Evolutionary conservation across 2,329 filamentous ascomycete species (phyloP).

Genomic region (Remersonia thermophila): DNA sequence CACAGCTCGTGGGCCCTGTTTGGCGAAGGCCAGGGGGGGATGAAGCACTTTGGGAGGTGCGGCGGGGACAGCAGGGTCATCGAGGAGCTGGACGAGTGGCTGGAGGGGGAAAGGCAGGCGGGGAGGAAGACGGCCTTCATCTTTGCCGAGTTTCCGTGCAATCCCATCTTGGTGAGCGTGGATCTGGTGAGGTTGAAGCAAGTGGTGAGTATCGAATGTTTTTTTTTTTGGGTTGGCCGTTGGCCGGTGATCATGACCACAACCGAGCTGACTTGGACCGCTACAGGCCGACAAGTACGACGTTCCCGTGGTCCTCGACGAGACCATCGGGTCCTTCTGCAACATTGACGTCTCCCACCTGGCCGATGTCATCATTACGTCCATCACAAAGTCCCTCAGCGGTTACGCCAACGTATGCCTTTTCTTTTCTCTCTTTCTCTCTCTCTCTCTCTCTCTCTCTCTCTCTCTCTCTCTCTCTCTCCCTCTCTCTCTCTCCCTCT

Average conservation of each 20-base stretch:
- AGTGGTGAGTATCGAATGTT: conserved; percentile 25
- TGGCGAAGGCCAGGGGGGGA: conserved; percentile 30
- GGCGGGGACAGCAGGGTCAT: conserved; percentile 26
- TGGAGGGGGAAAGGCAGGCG: conserved; percentile 27
- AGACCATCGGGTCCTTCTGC: conserved; percentile 35
- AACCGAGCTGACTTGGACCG: too few relatives aligned
- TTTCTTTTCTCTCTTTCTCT: too few relatives aligned
- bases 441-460: too few relatives aligned
- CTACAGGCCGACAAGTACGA: conserved; percentile 27
- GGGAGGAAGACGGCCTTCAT: conserved; percentile 32
- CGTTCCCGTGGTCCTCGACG: conserved; percentile 35
- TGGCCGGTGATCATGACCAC: not conserved
- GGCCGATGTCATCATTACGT: conserved; percentile 38
- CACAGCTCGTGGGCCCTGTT: conserved; percentile 36
- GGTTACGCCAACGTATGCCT: conserved; percentile 34
- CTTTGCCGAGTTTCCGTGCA: conserved; percentile 38
- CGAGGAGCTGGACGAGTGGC: conserved; percentile 31
- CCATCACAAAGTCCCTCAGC: conserved; percentile 46
- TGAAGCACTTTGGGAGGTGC: conserved; percentile 36
- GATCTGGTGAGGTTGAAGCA: conserved; percentile 27
- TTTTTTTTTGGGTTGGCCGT: conserved; percentile 2
- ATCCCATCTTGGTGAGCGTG: conserved; percentile 31
- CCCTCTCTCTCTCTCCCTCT: too few relatives aligned
- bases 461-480: too few relatives aligned
- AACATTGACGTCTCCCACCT: conserved; percentile 38